Evolutionary conservation across 1,139 yeast species (phyloP).

Genomic region (Yamadazyma aaseri): DNA sequence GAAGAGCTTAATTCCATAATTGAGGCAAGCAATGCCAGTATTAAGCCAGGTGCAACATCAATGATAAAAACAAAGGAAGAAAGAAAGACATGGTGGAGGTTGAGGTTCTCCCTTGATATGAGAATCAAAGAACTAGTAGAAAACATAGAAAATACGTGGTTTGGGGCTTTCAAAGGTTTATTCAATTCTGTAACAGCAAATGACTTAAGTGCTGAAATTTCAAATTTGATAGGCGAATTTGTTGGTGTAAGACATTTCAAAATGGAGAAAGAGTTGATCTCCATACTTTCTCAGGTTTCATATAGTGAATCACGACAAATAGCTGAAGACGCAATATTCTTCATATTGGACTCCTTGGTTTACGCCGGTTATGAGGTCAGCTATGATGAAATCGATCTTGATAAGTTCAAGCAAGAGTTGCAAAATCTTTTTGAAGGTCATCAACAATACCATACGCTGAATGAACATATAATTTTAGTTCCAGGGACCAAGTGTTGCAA

Average conservation of each 20-base stretch:
- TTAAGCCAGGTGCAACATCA: slow-evolving; percentile 52
- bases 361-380: slow-evolving; percentile 66
- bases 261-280: slow-evolving; percentile 2
- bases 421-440: slow-evolving; percentile 27
- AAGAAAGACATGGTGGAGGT: slow-evolving; percentile 76
- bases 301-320: slow-evolving; percentile 26
- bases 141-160: slow-evolving; percentile 65
- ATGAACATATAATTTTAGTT: slow-evolving; percentile 64
- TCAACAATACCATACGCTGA: neutral
- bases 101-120: slow-evolving; percentile 61
- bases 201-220: neutral
- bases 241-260: slow-evolving; percentile 1
- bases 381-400: slow-evolving; percentile 59
- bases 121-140: slow-evolving; percentile 53
- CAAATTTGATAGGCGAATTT: neutral
- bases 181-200: slow-evolving; percentile 45
- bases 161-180: slow-evolving; percentile 76
- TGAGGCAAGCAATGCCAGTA: slow-evolving; percentile 57
- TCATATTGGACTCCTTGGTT: slow-evolving; percentile 56
- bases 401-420: slow-evolving; percentile 46
- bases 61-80: slow-evolving; percentile 56
- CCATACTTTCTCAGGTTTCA: slow-evolving; percentile 21
- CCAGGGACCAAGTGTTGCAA: slow-evolving; percentile 62
- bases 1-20: slow-evolving; percentile 52
- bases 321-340: slow-evolving; percentile 54